Evolutionary conservation across 306 rosid genomes (phyloP).

Genomic region (Begonia masoniana): DNA sequence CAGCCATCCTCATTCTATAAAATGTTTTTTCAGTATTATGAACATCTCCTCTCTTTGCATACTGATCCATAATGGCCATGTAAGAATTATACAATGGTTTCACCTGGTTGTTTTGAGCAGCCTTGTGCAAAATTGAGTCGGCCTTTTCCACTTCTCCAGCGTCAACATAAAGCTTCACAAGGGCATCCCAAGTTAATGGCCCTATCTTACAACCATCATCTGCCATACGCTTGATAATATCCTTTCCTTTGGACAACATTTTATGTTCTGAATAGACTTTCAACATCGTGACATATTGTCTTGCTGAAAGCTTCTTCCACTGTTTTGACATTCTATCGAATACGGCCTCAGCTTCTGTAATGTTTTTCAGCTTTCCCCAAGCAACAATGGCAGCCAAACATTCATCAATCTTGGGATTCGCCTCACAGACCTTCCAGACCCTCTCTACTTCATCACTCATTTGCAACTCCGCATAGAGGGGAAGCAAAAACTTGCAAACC

Average conservation of each 20-base stretch:
- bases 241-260: conserved; percentile 60
- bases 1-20: conserved; percentile 42
- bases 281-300: conserved; percentile 30
- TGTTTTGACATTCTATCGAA: conserved; percentile 37
- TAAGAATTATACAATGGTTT: conserved; percentile 42
- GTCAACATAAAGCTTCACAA: conserved; percentile 54
- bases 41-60: conserved; percentile 60
- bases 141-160: conserved; percentile 82
- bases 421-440: conserved; percentile 63
- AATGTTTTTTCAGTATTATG: conserved; percentile 74
- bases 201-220: conserved; percentile 41
- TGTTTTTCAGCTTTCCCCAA: conserved; percentile 61
- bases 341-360: conserved; percentile 64
- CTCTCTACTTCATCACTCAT: conserved; percentile 57
- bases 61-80: conserved; percentile 38
- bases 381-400: conserved; percentile 59
- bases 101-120: conserved; percentile 24
- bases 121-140: conserved; percentile 55
- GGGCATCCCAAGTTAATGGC: conserved; percentile 53
- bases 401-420: conserved; percentile 30
- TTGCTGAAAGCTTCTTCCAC: conserved; percentile 31
- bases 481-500: conserved; percentile 33
- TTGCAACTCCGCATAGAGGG: conserved; percentile 55
- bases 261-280: conserved; percentile 50
- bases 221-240: conserved; percentile 56